Percentiles rank a stretch among this genome's conserved stretches.
phyloP scores from a whole-genome alignment of 2,329 filamentous ascomycete genomes.

The Coniosporium tulheliwenetii region DNA sequence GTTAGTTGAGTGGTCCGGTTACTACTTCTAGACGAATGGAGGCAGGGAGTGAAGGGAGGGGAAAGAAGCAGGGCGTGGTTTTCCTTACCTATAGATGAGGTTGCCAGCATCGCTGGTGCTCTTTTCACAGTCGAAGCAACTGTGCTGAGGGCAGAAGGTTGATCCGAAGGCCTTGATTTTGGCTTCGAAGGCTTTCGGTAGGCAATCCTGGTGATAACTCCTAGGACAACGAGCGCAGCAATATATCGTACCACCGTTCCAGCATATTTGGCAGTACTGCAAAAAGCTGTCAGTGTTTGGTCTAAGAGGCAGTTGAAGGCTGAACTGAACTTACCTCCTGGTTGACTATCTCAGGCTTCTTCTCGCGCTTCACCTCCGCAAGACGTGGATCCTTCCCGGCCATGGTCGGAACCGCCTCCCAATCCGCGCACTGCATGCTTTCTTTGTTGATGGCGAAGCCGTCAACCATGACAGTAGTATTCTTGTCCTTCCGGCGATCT shows the following conservation, averaged over 20 bases:
- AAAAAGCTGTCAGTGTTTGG: background rate
- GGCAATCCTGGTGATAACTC: constrained; percentile 36
- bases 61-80: background rate
- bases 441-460: constrained; percentile 42
- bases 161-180: constrained; percentile 25
- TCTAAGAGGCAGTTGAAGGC: background rate
- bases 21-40: background rate
- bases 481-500: constrained; percentile 38
- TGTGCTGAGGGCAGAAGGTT: constrained; percentile 42
- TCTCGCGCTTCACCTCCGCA: constrained; percentile 31
- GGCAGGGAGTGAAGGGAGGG: background rate
- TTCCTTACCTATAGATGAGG: constrained; percentile 25
- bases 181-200: constrained; percentile 23
- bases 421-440: constrained; percentile 33
- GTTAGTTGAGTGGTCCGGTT: background rate
- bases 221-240: constrained; percentile 38
- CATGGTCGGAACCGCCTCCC: constrained; percentile 42
- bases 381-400: constrained; percentile 38
- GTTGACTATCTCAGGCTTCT: constrained; percentile 29
- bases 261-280: constrained; percentile 35
- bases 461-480: constrained; percentile 40
- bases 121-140: constrained; percentile 36
- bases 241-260: constrained; percentile 30
- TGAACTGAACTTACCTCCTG: constrained; percentile 21
- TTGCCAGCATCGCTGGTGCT: constrained; percentile 33